These are phyloP conservation scores for Teunomyces tritomae DNA, from an alignment of 805 yeast species.

Conservation along the genomic window DNA sequence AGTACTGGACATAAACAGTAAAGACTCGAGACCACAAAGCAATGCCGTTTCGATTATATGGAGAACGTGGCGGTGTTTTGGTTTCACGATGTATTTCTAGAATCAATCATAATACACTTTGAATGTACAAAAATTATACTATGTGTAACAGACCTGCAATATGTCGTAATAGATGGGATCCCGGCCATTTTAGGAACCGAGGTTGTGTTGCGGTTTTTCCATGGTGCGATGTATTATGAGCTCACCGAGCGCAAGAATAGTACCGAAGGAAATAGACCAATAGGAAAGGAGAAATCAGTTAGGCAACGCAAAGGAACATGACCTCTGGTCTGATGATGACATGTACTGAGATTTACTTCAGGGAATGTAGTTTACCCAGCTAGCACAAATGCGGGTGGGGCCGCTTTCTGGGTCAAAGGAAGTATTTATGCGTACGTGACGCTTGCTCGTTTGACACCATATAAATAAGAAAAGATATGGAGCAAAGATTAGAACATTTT, in stretches of 20 bases:
- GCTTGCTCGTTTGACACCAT: neutral
- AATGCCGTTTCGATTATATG: neutral
- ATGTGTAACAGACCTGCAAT: neutral
- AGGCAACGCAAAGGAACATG: slow-evolving; percentile 1
- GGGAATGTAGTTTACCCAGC: slow-evolving; percentile 1
- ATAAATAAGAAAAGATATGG: neutral
- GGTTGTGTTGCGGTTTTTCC: neutral
- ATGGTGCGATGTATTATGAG: slow-evolving; percentile 1
- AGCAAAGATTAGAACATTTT: neutral
- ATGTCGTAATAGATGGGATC: neutral
- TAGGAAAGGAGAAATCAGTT: neutral
- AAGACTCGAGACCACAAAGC: neutral
- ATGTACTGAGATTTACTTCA: slow-evolving; percentile 2
- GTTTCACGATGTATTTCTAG: slow-evolving; percentile 3
- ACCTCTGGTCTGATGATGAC: slow-evolving; percentile 1
- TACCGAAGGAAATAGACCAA: neutral
- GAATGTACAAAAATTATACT: neutral
- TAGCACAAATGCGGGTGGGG: neutral
- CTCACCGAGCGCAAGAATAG: slow-evolving; percentile 1
- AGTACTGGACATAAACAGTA: neutral
- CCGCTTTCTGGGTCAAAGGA: slow-evolving; percentile 2
- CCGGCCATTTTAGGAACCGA: neutral
- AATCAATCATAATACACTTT: neutral
- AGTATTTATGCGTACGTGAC: neutral
- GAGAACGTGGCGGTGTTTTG: neutral